Evolutionary conservation across 2,329 filamentous ascomycete genomes (phyloP).

Genomic region (Botrytis sinoallii): DNA sequence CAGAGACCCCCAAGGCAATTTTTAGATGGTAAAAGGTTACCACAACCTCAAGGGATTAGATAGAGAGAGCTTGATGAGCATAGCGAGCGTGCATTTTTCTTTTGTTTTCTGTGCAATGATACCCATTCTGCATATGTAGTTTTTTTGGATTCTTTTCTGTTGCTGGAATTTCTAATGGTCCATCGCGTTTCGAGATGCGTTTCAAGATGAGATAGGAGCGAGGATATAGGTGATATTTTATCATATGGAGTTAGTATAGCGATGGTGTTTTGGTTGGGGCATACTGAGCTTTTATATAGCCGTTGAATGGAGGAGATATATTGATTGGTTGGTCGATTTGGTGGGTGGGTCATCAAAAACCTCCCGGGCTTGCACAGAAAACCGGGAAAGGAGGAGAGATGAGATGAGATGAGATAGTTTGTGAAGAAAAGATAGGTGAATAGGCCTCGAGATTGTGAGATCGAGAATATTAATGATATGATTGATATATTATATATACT

Average conservation of each 20-base stretch:
- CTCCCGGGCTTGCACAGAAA: background rate
- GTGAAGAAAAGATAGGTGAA: background rate
- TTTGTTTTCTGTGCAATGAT: slow-evolving; percentile 15
- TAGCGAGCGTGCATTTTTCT: slow-evolving; percentile 13
- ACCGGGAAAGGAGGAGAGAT: background rate
- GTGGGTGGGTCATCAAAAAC: background rate
- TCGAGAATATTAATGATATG: background rate
- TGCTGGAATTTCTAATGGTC: background rate
- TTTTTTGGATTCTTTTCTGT: background rate
- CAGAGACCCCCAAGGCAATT: slow-evolving; percentile 23
- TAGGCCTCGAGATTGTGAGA: background rate
- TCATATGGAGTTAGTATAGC: background rate
- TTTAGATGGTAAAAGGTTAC: slow-evolving; percentile 32
- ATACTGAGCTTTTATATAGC: background rate
- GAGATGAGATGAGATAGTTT: background rate
- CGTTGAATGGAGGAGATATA: background rate
- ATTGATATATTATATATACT: background rate
- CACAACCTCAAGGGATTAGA: slow-evolving; percentile 1
- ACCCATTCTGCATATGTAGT: slow-evolving; percentile 18
- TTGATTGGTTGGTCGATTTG: background rate
- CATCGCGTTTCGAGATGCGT: background rate
- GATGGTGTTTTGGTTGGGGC: background rate
- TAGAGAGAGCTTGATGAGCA: background rate
- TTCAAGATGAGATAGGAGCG: background rate
- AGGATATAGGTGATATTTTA: background rate